Base-by-base conservation (phyloP, 1,284 basidiomycete genomes). In the Fomitopsis palustris region DNA sequence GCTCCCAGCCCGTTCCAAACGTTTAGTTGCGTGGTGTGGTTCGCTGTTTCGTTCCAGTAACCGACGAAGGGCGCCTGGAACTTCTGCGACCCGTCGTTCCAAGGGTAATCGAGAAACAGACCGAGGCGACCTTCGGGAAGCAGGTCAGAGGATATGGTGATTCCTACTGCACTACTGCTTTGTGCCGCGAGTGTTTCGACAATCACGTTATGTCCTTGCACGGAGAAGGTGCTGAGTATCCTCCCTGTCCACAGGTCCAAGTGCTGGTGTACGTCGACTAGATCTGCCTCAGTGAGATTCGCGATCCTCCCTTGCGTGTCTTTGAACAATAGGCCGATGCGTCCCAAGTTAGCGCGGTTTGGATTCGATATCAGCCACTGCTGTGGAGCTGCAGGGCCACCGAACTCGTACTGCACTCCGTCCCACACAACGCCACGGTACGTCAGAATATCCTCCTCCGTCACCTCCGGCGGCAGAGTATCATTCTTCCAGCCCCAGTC, bases 401-500 rank as follows among this genome's bases (percentile, higher is more conserved):
- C 80, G 64, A 83, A 84, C 67, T 80, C 78, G 67, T 84, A 85
- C 62, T 80, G 70, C 19, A 85, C 82, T 59, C 80, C 83, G 53
- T 75, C 67, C 79, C 80, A 82, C 57, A 77, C 78, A 29, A 72
- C 73, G 14, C 84, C 83, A 6, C 74, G 70, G 66, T 84, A 85
- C 17, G 72, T 64, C n/a, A 76, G 71, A 6, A 84, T 68, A 59
- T 85, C 81, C 25, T 69, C 72, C 54, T 72, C 61, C 0, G 79
- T 81, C 41, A 72, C 71, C 1, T 76, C 76, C 3, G 68, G 58
- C 1, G 84, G 83, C 1, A 85, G 67, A 8, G 77, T 77, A 67
- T 85, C 83, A 68, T 84, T 85, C 68, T 85, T 85, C 82, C 82
- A 85, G 1, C 79, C 82, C 84, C 83, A 85, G 17, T 79, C 80